Percentiles rank a stretch among this genome's conserved stretches.
Conservation (phyloP, 345 rosid species). For the Moricandia moricandioides region DNA sequence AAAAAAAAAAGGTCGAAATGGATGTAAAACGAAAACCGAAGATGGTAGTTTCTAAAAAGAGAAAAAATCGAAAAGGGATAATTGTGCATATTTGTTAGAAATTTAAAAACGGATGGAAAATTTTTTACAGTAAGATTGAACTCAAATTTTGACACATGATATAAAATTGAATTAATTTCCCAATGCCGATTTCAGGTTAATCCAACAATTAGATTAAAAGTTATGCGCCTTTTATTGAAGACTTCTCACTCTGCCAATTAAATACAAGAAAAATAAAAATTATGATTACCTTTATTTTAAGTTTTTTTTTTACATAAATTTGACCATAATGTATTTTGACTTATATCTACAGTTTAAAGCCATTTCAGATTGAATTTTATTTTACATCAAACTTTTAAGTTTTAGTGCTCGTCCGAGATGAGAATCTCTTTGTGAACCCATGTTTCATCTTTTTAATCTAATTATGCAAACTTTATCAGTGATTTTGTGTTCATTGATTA, state of each 20-base stretch:
- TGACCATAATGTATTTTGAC: background rate
- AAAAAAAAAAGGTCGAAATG: background rate
- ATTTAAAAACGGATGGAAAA: background rate
- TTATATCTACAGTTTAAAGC: background rate
- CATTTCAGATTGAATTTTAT: background rate
- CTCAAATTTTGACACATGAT: background rate
- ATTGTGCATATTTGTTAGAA: background rate
- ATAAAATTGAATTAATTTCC: background rate
- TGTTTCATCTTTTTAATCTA: background rate
- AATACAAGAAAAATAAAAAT: no score
- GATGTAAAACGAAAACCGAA: background rate
- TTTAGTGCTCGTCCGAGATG: background rate
- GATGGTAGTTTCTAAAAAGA: no score
- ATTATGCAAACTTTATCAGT: background rate
- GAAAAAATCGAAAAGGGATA: background rate
- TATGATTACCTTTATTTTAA: background rate
- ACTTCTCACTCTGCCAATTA: no score
- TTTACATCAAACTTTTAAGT: background rate
- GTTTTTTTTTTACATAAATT: background rate
- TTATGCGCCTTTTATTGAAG: background rate
- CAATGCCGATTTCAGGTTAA: background rate
- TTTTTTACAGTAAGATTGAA: background rate
- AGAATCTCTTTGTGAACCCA: background rate
- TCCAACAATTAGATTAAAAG: background rate
- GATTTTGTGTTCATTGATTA: background rate